Conservation (phyloP, 371 early-diverging fungal genomes). For the Zopfochytrium polystomum region DNA sequence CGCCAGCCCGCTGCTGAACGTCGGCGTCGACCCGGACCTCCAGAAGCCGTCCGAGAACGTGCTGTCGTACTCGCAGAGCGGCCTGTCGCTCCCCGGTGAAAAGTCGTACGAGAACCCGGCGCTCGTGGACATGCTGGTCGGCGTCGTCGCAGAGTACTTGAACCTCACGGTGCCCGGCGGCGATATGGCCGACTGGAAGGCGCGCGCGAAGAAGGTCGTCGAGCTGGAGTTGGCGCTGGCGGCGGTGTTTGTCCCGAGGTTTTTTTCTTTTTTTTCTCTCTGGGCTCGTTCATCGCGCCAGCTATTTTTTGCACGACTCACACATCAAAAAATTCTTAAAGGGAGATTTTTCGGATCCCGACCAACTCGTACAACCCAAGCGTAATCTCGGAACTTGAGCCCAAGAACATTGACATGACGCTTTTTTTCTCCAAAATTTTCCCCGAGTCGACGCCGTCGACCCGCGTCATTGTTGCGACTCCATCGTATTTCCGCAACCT, state of each 20-base stretch:
- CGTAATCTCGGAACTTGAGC: no score
- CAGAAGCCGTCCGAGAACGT: constrained; percentile 28
- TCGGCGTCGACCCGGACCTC: constrained; percentile 20
- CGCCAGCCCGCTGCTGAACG: constrained; percentile 18
- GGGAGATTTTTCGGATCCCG: no score
- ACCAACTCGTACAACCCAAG: no score
- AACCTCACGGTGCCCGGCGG: neutral
- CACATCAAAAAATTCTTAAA: no score
- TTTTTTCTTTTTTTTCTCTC: neutral
- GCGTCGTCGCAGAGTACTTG: constrained; percentile 2
- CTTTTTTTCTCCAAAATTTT: no score
- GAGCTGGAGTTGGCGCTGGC: constrained; percentile 15
- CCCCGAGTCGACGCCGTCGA: no score
- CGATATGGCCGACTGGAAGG: neutral
- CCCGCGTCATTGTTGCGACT: neutral
- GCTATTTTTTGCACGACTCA: no score
- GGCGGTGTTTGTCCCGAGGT: constrained; percentile 12
- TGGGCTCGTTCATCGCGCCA: neutral
- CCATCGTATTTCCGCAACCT: neutral
- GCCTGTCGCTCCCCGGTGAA: constrained; percentile 26
- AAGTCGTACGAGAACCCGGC: constrained; percentile 24
- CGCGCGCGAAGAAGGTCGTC: constrained; percentile 7
- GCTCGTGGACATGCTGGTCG: constrained; percentile 1
- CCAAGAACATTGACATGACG: no score
- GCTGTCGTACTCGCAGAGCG: constrained; percentile 17